Evolutionary conservation across 345 rosid genomes (phyloP).

Genomic region (Boechera divaricarpa): DNA sequence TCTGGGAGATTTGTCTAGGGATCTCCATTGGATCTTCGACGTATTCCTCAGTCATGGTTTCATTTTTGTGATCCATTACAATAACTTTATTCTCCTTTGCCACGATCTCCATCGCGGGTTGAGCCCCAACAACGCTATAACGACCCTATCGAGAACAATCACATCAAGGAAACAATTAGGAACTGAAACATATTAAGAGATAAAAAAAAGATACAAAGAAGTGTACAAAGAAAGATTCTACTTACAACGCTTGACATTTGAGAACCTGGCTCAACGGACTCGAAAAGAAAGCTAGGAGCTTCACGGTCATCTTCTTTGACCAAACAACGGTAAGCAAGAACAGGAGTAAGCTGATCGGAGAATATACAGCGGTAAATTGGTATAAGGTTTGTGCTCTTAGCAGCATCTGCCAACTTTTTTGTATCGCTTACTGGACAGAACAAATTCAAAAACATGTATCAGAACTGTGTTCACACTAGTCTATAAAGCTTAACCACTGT

Average conservation of each 20-base stretch:
- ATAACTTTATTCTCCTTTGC: constrained; percentile 78
- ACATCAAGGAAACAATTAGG: constrained; percentile 13
- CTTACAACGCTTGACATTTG: constrained; percentile 68
- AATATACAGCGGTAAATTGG: constrained; percentile 75
- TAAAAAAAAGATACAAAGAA: not conserved
- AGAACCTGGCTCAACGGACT: constrained; percentile 77
- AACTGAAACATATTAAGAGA: not conserved
- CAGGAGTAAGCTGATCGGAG: constrained; percentile 89
- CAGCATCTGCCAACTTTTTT: constrained; percentile 61
- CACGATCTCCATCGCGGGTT: constrained; percentile 75
- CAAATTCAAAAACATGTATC: not conserved
- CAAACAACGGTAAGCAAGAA: constrained; percentile 85
- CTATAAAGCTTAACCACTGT: not conserved
- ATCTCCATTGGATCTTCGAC: constrained; percentile 83
- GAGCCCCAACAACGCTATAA: constrained; percentile 85
- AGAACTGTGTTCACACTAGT: not conserved
- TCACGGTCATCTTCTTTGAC: constrained; percentile 87
- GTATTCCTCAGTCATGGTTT: constrained; percentile 57
- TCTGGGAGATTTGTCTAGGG: constrained; percentile 66
- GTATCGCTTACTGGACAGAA: constrained; percentile 52
- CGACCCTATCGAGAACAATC: constrained; percentile 61
- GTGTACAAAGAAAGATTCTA: constrained; percentile 8
- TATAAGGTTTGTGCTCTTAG: constrained; percentile 65
- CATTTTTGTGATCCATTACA: constrained; percentile 69
- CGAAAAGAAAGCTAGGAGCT: constrained; percentile 88